Base-by-base conservation (phyloP, 495 filamentous ascomycete species). In the Penicillium nucicola region DNA sequence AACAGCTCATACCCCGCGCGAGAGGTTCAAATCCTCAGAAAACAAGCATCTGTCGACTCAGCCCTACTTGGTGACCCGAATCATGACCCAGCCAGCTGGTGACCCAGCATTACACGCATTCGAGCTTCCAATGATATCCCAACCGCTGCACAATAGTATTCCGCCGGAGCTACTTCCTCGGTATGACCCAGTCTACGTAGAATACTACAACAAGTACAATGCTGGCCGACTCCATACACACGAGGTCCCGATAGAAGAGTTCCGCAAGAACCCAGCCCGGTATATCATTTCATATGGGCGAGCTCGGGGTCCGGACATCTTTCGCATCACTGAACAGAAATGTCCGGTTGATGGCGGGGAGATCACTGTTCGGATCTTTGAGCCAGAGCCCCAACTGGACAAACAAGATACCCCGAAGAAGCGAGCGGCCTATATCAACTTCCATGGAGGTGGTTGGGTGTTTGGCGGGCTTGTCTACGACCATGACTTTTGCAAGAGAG, bases 361-460 rank as follows among this genome's bases (percentile, higher is more conserved):
- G 43, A 70, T 73, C 31, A 61, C 46, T 1, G 44, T 71, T 42
- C 63, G 70, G 9, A 70, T 73, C 22, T 71, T 73, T 34, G 70
- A 73, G 59, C 68, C 68, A 7, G 56, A 50, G 2, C 56, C 56
- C 3, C 53, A 64, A 35, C n/a, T 51, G 7, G 56, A 71, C 37
- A 56, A 55, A 3, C 48, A 68, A 22, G 60, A 65, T 2, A 49
- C 60, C 17, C 56, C 58, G n/a, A 60, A 62, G 56, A 67, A 64
- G 35, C 63, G 68, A 51, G 68, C 66, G 1, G 70, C 60, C 12
- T 71, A 71, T 53, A 23, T 73, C 48, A 71, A 70, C 42, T 70
- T 70, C 42, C 68, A 73, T 34, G 70, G 70, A 8, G 66, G 70
- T 34, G 70, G 70, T 15, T 73, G 68, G 70, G 68, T 73, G 12